Base-by-base conservation (phyloP, 2,329 filamentous ascomycete genomes). In the Aureobasidium vineae region DNA sequence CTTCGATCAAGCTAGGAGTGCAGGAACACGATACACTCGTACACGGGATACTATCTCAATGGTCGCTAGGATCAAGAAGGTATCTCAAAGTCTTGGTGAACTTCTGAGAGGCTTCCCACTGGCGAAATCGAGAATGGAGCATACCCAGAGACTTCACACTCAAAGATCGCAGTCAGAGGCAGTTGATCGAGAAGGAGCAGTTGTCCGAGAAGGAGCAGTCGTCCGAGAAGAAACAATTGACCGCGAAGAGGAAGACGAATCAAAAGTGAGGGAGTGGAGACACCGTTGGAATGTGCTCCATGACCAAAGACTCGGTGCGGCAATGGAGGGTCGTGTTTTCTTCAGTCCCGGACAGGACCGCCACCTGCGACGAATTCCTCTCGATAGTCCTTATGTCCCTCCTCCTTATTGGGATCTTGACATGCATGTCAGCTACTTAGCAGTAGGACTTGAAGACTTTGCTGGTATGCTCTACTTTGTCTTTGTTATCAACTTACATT, bases 381-480 rank as follows among this genome's bases (percentile, higher is more conserved):
- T 68, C 3, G 45, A 41, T 2, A 21, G 28, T 7, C 13, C 16
- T 10, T 11, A 38, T 31, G 19, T 41, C 16, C 28, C 21, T 52
- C 26, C 23, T 41, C 15, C 21, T 28, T 10, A n/a, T 28, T 63
- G 59, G 59, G 45, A 63, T 38, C 15, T 19, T 3, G 21, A 50
- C 2, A 16, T 11, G n/a, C 38, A 64, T 3, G 7, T 19, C 23
- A 19, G 23, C 31, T 43, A 19, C 16, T 28, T 67, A 7, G 28
- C 56, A 7, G 52, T 68, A 0, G 72, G 72, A 1, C 66, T 76
- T n/a, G 57, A 67, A 45, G 45, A 57, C 15, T 72, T 71, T 68
- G 67, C 69, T 10, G 74, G 72, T 67, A 45, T 38, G 49, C 21
- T 49, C 19, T 36, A 19, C 23, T 23, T 47, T 38, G 11, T 13